Evolutionary conservation across 768 basidiomycete species (phyloP).

Genomic region (Phylloporus arenicola): DNA sequence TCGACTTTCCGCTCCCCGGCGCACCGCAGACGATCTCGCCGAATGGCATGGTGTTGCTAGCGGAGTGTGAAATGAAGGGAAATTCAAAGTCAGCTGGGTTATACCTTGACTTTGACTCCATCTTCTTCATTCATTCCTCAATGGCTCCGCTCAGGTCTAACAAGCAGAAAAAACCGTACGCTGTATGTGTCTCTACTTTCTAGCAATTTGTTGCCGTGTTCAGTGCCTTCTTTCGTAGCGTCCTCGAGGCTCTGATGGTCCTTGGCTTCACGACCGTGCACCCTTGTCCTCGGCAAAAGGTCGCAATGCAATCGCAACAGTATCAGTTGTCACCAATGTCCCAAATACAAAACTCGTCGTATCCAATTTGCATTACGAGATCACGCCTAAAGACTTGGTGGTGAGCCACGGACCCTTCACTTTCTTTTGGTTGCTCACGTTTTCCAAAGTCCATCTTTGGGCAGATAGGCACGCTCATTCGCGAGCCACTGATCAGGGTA

Average conservation of each 20-base stretch:
- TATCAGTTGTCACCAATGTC: slow-evolving; percentile 19
- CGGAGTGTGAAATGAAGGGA: neutral
- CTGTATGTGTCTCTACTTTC: slow-evolving; percentile 24
- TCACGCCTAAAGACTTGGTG: slow-evolving; percentile 81
- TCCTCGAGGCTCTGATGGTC: slow-evolving; percentile 53
- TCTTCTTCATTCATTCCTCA: neutral
- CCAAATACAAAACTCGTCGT: slow-evolving; percentile 62
- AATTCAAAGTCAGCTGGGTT: neutral
- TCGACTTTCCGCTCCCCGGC: slow-evolving; percentile 84
- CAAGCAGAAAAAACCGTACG: slow-evolving; percentile 40
- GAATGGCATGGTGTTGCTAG: slow-evolving; percentile 58
- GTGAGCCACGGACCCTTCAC: slow-evolving; percentile 42
- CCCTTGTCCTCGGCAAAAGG: slow-evolving; percentile 35
- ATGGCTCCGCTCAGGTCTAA: slow-evolving; percentile 26
- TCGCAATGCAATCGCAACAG: slow-evolving; percentile 21
- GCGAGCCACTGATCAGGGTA: slow-evolving; percentile 95
- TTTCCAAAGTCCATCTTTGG: slow-evolving; percentile 74
- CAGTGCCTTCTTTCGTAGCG: slow-evolving; percentile 39
- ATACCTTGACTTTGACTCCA: neutral
- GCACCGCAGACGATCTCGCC: slow-evolving; percentile 85
- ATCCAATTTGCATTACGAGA: slow-evolving; percentile 88
- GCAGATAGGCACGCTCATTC: slow-evolving; percentile 85
- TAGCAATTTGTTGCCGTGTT: neutral
- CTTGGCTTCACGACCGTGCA: slow-evolving; percentile 76
- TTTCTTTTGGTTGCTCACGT: slow-evolving; percentile 2